phyloP scores from a whole-genome alignment of 2,329 filamentous ascomycete genomes.

The Arthroderma sp. region DNA sequence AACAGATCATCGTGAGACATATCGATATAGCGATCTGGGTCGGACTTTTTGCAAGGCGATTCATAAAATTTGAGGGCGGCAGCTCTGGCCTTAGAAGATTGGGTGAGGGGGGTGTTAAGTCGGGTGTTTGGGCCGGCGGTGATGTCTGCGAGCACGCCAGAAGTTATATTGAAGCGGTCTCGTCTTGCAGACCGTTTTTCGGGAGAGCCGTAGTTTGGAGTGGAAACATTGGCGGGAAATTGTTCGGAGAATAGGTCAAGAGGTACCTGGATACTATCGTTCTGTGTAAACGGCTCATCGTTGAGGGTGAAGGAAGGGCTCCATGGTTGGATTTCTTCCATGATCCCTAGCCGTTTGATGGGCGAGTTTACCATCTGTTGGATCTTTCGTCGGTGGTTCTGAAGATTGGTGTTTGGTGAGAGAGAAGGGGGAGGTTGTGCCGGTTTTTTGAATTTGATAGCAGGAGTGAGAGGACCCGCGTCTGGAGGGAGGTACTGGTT shows the following conservation, averaged over 20 bases:
- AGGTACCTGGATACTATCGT: constrained; percentile 31
- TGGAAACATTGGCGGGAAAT: constrained; percentile 25
- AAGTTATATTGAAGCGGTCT: constrained; percentile 37
- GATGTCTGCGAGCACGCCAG: constrained; percentile 37
- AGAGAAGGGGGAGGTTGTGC: constrained; percentile 57
- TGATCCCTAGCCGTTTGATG: constrained; percentile 33
- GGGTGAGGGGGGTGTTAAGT: constrained; percentile 21
- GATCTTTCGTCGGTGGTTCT: constrained; percentile 74
- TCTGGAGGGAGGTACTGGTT: constrained; percentile 38
- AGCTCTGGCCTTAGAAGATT: constrained; percentile 21
- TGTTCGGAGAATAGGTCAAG: constrained; percentile 45
- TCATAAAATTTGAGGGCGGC: constrained; percentile 21
- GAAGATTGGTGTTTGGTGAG: constrained; percentile 85
- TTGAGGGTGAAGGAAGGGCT: constrained; percentile 40
- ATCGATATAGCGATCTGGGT: constrained; percentile 22
- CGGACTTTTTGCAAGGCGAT: constrained; percentile 27
- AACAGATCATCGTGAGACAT: constrained; percentile 32
- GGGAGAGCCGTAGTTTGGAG: constrained; percentile 37
- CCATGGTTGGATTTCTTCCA: constrained; percentile 30
- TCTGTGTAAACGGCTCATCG: constrained; percentile 25
- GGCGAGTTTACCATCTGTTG: constrained; percentile 71
- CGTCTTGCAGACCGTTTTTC: constrained; percentile 42
- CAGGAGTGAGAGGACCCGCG: constrained; percentile 67
- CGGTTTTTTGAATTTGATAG: constrained; percentile 64
- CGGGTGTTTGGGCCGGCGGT: constrained; percentile 27